Percentiles rank a stretch among this genome's conserved stretches.
phyloP scores from a whole-genome alignment of 139 green algal genomes.

The Diplosphaera chodatii region DNA sequence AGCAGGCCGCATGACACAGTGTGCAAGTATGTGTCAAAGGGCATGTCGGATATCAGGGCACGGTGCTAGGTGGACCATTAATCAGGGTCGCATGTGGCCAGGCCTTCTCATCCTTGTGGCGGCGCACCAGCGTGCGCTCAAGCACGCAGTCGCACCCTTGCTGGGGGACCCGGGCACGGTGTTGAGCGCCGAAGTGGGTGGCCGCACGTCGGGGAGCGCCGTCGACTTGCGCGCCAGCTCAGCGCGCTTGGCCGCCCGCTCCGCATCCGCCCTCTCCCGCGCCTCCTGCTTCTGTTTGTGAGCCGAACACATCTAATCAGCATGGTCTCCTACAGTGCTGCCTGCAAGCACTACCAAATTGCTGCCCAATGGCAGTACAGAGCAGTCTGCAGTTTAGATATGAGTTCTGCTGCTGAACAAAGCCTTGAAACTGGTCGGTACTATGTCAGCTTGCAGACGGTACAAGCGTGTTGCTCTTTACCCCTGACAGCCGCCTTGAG shows the following conservation, averaged over 20 bases:
- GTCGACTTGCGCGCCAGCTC: background rate
- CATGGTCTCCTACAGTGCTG: background rate
- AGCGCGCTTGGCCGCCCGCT: background rate
- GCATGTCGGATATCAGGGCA: no score
- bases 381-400: no score
- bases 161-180: background rate
- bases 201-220: background rate
- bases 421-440: no score
- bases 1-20: background rate
- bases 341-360: no score
- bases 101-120: no score
- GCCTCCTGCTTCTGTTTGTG: background rate
- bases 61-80: no score
- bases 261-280: background rate
- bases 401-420: no score
- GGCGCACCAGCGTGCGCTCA: no score
- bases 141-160: background rate
- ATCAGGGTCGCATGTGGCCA: no score
- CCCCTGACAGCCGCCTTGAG: background rate
- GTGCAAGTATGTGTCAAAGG: no score
- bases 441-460: no score
- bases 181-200: background rate
- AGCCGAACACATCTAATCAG: background rate
- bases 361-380: no score
- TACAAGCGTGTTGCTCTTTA: background rate